Evolutionary conservation across 768 basidiomycete genomes (phyloP), one percentile per base, ranked within the genome.

Genomic region (Suillus subalutaceus): DNA sequence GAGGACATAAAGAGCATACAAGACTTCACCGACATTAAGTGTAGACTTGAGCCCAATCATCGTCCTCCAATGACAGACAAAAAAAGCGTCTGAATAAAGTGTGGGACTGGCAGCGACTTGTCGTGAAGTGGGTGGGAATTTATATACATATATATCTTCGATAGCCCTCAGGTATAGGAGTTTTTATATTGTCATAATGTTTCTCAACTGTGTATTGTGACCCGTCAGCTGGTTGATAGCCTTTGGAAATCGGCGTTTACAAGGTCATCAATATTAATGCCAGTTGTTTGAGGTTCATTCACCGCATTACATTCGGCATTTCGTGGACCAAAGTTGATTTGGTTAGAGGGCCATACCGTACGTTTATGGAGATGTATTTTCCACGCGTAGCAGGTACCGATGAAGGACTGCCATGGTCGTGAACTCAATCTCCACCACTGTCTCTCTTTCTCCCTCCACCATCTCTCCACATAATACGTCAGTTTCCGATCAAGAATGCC

Each of bases 41-140:
- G 90, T 94, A 64, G 89, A 87, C 76, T 98, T 98, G 73, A 98
- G 93, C 66, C 96, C 96, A 83, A 98, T 94, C 96, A 98, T 98
- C 32, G 64, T 65, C 23, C 26, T 52, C 52, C 9, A 55, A 32
- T 18, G 53, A 50, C 52, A 40, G 16, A 41, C 16, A 3, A 41
- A 59, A n/a, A 59, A 59, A 40, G 38, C 8, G 35, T 23, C 13
- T 37, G 43, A 32, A 62, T 16, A 23, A 55, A 57, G n/a, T 55
- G 62, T 48, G 62, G 50, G 40, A 63, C 23, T 35, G 15, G 15
- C 5, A 26, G 62, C 8, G 44, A 35, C n/a, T 26, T n/a, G 32
- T 48, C n/a, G n/a, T 26, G 57, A 15, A 2, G 26, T n/a, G 38
- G n/a, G 53, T 60, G 52, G 57, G 63, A 59, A 59, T 59, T 30